Evolutionary conservation across 108 stramenopile species (phyloP).

Genomic region (Chaetoceros muelleri): DNA sequence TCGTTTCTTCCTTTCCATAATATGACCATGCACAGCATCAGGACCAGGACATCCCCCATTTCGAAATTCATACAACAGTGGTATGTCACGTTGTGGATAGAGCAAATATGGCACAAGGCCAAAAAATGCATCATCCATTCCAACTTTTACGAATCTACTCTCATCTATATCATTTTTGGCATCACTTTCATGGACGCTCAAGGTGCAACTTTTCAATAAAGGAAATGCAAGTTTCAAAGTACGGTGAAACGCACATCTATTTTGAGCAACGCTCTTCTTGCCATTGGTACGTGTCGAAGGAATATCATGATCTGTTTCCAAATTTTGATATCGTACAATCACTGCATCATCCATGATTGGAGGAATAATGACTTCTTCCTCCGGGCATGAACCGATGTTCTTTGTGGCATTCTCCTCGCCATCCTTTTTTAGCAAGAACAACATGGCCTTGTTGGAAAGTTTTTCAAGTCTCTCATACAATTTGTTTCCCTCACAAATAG

Average conservation of each 20-base stretch:
- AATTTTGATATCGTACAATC: not conserved
- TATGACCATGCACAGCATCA: not conserved
- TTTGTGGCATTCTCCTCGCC: not conserved
- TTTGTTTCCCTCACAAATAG: too few relatives aligned
- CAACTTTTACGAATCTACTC: slow-evolving; percentile 10
- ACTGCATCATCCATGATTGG: not conserved
- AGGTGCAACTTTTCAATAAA: slow-evolving; percentile 7
- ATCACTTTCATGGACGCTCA: not conserved
- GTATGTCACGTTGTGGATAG: slow-evolving; percentile 25
- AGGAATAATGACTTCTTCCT: slow-evolving; percentile 14
- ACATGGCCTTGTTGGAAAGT: too few relatives aligned
- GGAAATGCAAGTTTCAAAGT: slow-evolving; percentile 23
- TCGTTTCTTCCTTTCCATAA: slow-evolving; percentile 6
- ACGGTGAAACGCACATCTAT: slow-evolving; percentile 21
- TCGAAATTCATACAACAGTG: slow-evolving; percentile 30
- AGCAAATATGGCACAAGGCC: slow-evolving; percentile 32
- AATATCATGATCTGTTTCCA: not conserved
- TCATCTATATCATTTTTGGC: not conserved
- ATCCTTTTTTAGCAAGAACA: too few relatives aligned
- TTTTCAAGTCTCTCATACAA: too few relatives aligned
- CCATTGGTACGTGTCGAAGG: not conserved
- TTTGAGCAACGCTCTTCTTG: not conserved
- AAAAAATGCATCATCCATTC: slow-evolving; percentile 43
- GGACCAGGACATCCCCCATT: slow-evolving; percentile 15
- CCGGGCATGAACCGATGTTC: not conserved